These are phyloP conservation scores for Antarctomyces pellizariae DNA, from an alignment of 495 filamentous ascomycete species.

Conservation along the genomic window DNA sequence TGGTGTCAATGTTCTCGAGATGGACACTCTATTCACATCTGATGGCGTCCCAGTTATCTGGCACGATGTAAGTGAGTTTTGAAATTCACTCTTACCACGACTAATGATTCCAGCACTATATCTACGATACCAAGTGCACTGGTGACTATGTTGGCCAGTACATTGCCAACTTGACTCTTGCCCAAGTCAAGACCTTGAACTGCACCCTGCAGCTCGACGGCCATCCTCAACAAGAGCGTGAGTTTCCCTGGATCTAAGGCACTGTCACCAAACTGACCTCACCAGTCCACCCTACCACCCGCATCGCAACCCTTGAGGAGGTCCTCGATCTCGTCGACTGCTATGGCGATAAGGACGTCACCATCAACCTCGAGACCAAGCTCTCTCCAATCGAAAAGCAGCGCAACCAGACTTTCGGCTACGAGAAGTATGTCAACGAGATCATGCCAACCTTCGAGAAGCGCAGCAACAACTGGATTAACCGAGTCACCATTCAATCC, in stretches of 20 bases:
- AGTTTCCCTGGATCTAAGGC: too few species aligned
- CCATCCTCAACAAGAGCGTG: constrained; percentile 10
- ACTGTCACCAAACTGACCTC: constrained; percentile 1
- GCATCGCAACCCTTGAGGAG: constrained; percentile 13
- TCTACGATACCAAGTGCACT: constrained; percentile 9
- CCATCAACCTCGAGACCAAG: constrained; percentile 15
- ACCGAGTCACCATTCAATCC: constrained; percentile 14
- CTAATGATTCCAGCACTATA: constrained; percentile 8
- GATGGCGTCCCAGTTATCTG: constrained; percentile 15
- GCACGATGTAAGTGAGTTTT: constrained; percentile 8
- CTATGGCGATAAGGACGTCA: constrained; percentile 13
- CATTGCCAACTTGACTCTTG: constrained; percentile 15
- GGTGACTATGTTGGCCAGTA: constrained; percentile 14
- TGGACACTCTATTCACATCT: constrained; percentile 15
- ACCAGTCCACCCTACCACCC: constrained; percentile 12
- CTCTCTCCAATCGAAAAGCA: constrained; percentile 10
- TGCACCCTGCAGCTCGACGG: constrained; percentile 9
- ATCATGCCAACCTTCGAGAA: constrained; percentile 12
- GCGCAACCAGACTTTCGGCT: constrained; percentile 11
- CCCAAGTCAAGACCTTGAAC: constrained; percentile 13
- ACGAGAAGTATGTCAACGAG: constrained; percentile 11
- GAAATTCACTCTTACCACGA: background rate
- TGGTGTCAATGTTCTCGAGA: constrained; percentile 12
- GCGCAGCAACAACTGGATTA: constrained; percentile 8
- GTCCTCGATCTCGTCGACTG: constrained; percentile 14